Base-by-base conservation (phyloP, 1,284 basidiomycete genomes). In the Coniophora puteana region DNA sequence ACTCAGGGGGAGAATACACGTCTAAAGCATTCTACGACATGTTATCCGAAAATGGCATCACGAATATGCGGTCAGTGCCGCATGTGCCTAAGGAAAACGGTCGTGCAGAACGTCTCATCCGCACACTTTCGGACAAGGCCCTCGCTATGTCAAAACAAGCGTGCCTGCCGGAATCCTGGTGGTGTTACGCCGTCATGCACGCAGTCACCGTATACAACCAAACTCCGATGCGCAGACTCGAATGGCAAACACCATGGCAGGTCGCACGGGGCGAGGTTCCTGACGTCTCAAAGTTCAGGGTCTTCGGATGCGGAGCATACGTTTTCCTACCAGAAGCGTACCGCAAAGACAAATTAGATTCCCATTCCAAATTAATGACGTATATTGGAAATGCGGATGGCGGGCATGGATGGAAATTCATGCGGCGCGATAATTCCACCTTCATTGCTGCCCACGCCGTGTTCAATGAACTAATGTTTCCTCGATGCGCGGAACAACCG, bases 131-230 rank as follows among this genome's bases (percentile, higher is more conserved):
- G 13, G 39, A 43, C 3, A 58, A 56, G 27, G 48, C 51, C 1
- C 38, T 53, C 14, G 41, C 54, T 2, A 52, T 63, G 38, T 38
- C 40, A 0, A 38, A 42, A 36, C 31, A 50, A 8, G 53, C 52
- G 6, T 48, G 51, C 30, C 17, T 51, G 11, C 59, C 59, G 14
- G 26, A 46, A 5, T 35, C 23, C 25, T 53, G 48, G 45, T 61
- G 58, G 59, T 48, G 51, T 40, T 55, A 57, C 37, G 39, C 53
- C 3, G 29, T 55, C 12, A 3, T 14, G 1, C 38, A 53, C 37
- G 52, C 57, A 12, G 28, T 45, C 2, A 49, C 57, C 46, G 12
- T 61, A 5, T 53, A 58, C 28, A 63, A 63, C 42, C 26, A 51
- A 16, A 54, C 58, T 17, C 36, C 28, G 11, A 42, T 45, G 14